Conservation (phyloP, 192 early-diverging fungal species). For the Fimicolochytrium jonesii region DNA sequence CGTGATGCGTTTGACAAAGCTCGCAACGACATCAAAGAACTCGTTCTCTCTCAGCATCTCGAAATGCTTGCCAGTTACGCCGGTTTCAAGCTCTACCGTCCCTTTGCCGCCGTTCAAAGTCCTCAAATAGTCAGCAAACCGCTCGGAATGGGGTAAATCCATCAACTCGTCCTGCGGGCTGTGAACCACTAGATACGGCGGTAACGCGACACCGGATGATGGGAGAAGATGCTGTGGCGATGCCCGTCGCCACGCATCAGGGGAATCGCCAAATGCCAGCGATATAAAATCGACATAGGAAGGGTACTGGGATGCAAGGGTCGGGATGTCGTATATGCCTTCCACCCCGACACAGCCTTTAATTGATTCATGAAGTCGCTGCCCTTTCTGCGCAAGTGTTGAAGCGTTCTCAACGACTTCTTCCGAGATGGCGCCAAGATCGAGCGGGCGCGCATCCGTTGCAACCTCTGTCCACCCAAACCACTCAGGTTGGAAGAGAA, state of each 20-base stretch:
- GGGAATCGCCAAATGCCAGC: slow-evolving; percentile 59
- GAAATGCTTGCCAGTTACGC: slow-evolving; percentile 32
- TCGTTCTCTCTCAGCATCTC: slow-evolving; percentile 25
- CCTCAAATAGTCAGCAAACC: slow-evolving; percentile 35
- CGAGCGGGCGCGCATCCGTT: too few species aligned
- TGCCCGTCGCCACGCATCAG: slow-evolving; percentile 30
- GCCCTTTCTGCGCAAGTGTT: too few species aligned
- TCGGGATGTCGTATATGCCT: slow-evolving; percentile 80
- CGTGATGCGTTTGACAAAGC: slow-evolving; percentile 38
- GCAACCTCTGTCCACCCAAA: slow-evolving; percentile 14
- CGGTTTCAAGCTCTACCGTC: slow-evolving; percentile 11
- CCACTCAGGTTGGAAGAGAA: slow-evolving; percentile 51
- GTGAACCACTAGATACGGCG: slow-evolving; percentile 63
- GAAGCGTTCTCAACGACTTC: too few species aligned
- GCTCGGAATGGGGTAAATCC: slow-evolving; percentile 48
- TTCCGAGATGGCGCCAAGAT: too few species aligned
- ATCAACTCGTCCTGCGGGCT: slow-evolving; percentile 68
- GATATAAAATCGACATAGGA: slow-evolving; percentile 68
- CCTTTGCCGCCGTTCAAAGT: not conserved
- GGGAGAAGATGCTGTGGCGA: slow-evolving; percentile 45
- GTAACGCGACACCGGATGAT: slow-evolving; percentile 14
- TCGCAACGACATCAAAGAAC: slow-evolving; percentile 25
- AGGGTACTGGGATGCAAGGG: slow-evolving; percentile 59
- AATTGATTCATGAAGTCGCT: too few species aligned
- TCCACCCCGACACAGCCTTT: slow-evolving; percentile 69